These are phyloP conservation scores for Backusella parvicylindrica DNA, from an alignment of 192 early-diverging fungal species.

Conservation along the genomic window DNA sequence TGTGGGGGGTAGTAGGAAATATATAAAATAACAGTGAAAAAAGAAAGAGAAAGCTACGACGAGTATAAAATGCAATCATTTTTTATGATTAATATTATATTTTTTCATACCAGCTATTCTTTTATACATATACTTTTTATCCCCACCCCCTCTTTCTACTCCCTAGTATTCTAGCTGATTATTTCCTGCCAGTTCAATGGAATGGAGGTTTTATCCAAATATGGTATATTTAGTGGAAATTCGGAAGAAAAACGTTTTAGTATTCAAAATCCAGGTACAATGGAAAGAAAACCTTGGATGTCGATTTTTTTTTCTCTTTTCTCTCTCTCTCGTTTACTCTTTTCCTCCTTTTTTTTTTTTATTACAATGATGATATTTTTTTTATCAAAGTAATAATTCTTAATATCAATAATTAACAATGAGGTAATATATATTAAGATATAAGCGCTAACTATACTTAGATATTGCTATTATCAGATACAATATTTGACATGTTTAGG, in stretches of 20 bases:
- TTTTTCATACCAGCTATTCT: conserved; percentile 3
- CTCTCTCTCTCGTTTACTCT: not conserved
- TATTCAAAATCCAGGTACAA: not conserved
- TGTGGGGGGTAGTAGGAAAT: not conserved
- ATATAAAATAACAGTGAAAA: not conserved
- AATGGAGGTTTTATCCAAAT: not conserved
- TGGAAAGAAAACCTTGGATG: not conserved
- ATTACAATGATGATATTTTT: not conserved
- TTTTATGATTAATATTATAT: not conserved
- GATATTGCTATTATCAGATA: not conserved
- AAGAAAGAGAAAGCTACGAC: not conserved
- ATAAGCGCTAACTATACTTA: not conserved
- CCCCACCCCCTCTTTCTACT: not conserved
- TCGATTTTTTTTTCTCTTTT: not conserved
- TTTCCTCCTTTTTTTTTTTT: not conserved
- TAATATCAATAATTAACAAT: not conserved
- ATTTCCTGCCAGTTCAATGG: not conserved
- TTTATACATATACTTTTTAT: not conserved
- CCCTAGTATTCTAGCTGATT: not conserved
- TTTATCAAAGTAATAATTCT: not conserved
- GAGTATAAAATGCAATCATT: not conserved
- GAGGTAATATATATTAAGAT: not conserved
- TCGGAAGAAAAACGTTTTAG: not conserved
- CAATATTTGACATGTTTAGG: not conserved
- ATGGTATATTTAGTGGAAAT: not conserved